Base-by-base conservation (phyloP, 768 basidiomycete genomes). In the Crucibulum laeve region DNA sequence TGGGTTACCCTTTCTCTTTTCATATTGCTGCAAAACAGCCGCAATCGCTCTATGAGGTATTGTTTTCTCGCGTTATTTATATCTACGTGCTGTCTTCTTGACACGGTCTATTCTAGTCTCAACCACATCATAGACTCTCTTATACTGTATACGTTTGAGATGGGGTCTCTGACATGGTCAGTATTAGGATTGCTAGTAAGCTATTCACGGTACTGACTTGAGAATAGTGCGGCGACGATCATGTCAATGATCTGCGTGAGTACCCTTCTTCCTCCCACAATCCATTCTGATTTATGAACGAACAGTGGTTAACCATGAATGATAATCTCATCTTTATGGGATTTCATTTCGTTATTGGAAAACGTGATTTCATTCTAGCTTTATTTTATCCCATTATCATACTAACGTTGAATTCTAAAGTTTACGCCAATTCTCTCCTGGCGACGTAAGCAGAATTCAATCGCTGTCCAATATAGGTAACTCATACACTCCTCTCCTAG, bases 171-270 rank as follows among this genome's bases (percentile, higher is more conserved):
- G 38, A 72, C 70, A 8, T 65, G 68, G 62, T 60, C 23, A 8
- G 55, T 40, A 10, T 14, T 22, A 13, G 22, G 6, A 5, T 30
- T 30, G 10, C 28, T n/a, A 8, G 5, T 15, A 40, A 14, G 21
- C 15, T 32, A 15, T 19, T 36, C 7, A 13, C 38, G 14, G 30
- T 22, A 6, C 23, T 42, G 32, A 32, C 30, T 18, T 43, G 23
- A 18, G n/a, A 17, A 8, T 41, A 70, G 68, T 35, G 65, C 70
- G 13, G 72, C 68, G 11, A 74, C 74, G 2, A 62, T 73, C 3
- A 56, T 71, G 15, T 70, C 74, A 3, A 69, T 77, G 72, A 60
- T 75, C 15, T 75, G 70, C 40, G 74, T 76, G 50, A 37, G 70
- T 61, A 10, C 2, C 4, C 24, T 15, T 14, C 3, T 2, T 17